Evolutionary conservation across 2,329 filamentous ascomycete genomes (phyloP).

Genomic region (Stemphylium lycopersici): DNA sequence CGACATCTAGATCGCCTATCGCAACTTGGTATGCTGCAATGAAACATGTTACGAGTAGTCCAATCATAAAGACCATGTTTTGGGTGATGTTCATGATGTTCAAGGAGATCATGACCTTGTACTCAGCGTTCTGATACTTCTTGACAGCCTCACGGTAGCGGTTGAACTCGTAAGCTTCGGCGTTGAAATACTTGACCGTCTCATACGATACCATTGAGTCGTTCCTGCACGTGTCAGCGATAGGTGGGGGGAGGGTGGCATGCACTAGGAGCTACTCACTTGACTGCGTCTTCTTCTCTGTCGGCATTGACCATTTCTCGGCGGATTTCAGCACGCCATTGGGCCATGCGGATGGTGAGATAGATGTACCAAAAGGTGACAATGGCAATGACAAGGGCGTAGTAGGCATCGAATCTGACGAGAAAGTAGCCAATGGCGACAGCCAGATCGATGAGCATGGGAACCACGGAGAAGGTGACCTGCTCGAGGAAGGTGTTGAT

Average conservation of each 20-base stretch:
- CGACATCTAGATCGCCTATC: slow-evolving; percentile 64
- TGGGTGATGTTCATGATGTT: slow-evolving; percentile 67
- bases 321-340: slow-evolving; percentile 88
- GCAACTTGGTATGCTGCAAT: slow-evolving; percentile 74
- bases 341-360: slow-evolving; percentile 93
- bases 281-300: slow-evolving; percentile 93
- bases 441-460: slow-evolving; percentile 89
- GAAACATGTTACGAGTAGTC: slow-evolving; percentile 71
- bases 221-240: slow-evolving; percentile 61
- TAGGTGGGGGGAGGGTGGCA: background rate
- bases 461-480: slow-evolving; percentile 92
- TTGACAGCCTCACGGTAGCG: slow-evolving; percentile 63
- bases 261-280: slow-evolving; percentile 56
- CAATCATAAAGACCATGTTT: slow-evolving; percentile 67
- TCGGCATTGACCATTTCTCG: slow-evolving; percentile 94
- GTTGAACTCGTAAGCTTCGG: slow-evolving; percentile 64
- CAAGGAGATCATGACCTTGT: slow-evolving; percentile 61
- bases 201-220: slow-evolving; percentile 99
- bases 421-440: slow-evolving; percentile 85
- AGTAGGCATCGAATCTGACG: slow-evolving; percentile 81
- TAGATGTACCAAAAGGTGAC: slow-evolving; percentile 97
- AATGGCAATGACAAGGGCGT: slow-evolving; percentile 85
- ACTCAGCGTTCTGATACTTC: slow-evolving; percentile 64
- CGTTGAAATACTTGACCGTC: slow-evolving; percentile 71
- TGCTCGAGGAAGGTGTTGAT: slow-evolving; percentile 98